Evolutionary conservation across 75 land plant species (phyloP), one percentile per base, ranked within the genome.

Genomic region (Cryptomeria japonica): DNA sequence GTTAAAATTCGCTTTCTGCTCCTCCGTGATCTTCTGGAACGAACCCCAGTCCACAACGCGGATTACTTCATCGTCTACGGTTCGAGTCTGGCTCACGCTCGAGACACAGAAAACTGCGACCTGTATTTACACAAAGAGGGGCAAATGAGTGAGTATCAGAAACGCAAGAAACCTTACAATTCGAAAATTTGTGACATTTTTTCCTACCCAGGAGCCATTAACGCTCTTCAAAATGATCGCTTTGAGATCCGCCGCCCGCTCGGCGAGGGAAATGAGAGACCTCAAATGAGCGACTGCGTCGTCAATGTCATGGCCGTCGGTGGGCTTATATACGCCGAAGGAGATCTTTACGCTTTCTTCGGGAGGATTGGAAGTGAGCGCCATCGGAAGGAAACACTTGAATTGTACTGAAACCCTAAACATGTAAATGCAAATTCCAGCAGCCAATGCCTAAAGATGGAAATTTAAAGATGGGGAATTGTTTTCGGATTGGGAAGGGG

Each of bases 251-350:
- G 13, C 34, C 3, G 36, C 76, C 31, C 2, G 31, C 76, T 72
- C 76, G 64, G 64, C 64, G 25, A 3, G 3, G 22, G 64, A 58
- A n/a, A n/a, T 31, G 76, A 72, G 76, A 31, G 76, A 10, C 13
- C 13, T 5, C 13, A 72, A 0, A 72, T 72, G 76, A 25, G 34
- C 76, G 13, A 72, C 76, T 11, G 76, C 76, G 32, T 72, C 76
- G 34, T 72, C 76, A 11, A 72, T 72, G 76, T 72, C 76, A 13
- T 72, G 76, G 31, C 76, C 76, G 34, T 28, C 76, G 12, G 76
- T 72, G 76, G 76, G 76, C n/a, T 72, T 72, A 31, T 72, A 72
- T 72, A 72, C 34, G 76, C 76, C 76, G 76, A 72, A 72, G 9
- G 76, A 72, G n/a, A 72, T 28, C 76, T 28, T n/a, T 28, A n/a